Evolutionary conservation across 2,329 filamentous ascomycete species (phyloP).

Genomic region (Calonectria hawksworthii): DNA sequence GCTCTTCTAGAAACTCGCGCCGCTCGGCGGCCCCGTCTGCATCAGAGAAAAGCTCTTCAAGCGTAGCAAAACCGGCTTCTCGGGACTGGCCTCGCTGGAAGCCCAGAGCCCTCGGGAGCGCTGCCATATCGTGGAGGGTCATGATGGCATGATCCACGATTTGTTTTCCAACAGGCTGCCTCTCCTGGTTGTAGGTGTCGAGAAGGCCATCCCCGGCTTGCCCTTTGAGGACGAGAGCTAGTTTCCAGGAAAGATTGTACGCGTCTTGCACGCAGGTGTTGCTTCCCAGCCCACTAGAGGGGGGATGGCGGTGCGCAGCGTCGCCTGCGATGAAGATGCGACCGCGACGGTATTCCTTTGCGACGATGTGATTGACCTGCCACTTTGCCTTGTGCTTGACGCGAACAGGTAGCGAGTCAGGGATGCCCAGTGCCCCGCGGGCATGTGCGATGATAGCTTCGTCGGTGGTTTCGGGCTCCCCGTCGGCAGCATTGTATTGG

Average conservation of each 20-base stretch:
- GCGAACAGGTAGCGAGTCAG: not conserved
- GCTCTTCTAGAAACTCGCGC: not conserved
- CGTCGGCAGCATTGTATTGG: not conserved
- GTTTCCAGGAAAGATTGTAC: not conserved
- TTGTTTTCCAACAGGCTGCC: not conserved
- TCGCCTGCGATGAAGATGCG: not conserved
- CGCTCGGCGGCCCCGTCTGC: not conserved
- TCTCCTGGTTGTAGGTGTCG: not conserved
- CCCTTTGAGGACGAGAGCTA: not conserved
- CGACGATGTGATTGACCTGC: conserved; percentile 1
- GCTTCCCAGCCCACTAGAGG: not conserved
- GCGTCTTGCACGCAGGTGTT: not conserved
- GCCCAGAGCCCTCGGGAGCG: not conserved
- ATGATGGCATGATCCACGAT: not conserved
- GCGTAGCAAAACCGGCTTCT: not conserved
- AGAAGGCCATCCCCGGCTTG: not conserved
- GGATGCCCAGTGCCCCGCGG: not conserved
- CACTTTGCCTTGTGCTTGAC: not conserved
- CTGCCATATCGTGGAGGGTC: not conserved
- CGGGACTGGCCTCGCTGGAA: not conserved
- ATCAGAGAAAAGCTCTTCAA: not conserved
- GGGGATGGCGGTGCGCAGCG: not conserved
- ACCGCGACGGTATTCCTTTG: not conserved
- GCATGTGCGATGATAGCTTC: not conserved
- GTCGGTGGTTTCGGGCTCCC: not conserved